Percentiles rank a stretch among this genome's conserved stretches.
These are phyloP conservation scores for Pinus tabuliformis DNA, from an alignment of 75 land plant species.

Conservation along the genomic window DNA sequence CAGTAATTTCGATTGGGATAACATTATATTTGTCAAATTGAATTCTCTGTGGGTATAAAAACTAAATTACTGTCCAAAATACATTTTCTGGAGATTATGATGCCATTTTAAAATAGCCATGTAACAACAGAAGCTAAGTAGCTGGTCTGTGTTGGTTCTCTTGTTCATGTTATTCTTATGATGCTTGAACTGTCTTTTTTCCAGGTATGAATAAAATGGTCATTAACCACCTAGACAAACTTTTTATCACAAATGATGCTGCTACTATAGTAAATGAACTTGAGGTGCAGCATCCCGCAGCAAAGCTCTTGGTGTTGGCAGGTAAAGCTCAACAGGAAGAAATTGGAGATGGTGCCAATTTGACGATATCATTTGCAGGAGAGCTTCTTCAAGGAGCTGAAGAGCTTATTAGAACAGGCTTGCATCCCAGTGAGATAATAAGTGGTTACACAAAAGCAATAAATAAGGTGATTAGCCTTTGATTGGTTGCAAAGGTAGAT, in stretches of 20 bases:
- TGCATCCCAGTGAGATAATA: conserved; percentile 98
- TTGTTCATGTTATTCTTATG: background rate
- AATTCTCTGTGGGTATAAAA: no score
- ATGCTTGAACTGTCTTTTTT: background rate
- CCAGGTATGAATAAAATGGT: conserved; percentile 99
- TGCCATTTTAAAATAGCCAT: no score
- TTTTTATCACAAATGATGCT: conserved; percentile 99
- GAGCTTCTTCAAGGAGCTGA: conserved; percentile 95
- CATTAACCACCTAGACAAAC: conserved; percentile 97
- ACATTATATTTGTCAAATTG: no score
- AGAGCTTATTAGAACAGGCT: conserved; percentile 92
- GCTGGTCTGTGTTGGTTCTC: background rate
- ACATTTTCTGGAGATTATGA: no score
- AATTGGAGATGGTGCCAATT: conserved; percentile 96
- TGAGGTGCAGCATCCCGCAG: conserved; percentile 99
- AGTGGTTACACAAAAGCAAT: conserved; percentile 88
- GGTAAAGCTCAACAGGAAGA: conserved; percentile 98
- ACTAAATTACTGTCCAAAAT: no score
- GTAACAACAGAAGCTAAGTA: background rate
- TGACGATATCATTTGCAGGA: conserved; percentile 90
- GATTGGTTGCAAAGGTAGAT: background rate
- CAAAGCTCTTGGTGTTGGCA: conserved; percentile 89
- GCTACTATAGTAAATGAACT: conserved; percentile 95
- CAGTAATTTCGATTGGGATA: no score
- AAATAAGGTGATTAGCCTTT: conserved; percentile 38